Percentiles rank a stretch among this genome's conserved stretches.
Conservation (phyloP, 2,329 filamentous ascomycete species). For the Colletotrichum tropicicola region DNA sequence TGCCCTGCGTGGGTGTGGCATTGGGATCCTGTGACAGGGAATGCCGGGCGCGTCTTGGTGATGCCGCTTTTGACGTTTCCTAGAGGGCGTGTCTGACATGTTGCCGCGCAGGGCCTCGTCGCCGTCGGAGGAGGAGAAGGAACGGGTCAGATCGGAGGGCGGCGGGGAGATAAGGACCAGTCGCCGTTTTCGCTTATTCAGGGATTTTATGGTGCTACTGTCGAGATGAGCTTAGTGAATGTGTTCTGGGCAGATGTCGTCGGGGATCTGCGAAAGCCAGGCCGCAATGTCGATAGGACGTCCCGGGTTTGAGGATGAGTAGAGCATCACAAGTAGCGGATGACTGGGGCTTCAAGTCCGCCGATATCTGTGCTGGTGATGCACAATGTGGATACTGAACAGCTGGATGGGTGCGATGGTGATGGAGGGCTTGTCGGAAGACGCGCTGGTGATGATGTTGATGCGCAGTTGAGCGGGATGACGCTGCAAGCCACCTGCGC, state of each 20-base stretch:
- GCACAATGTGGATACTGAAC: neutral
- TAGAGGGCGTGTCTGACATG: neutral
- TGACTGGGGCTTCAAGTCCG: neutral
- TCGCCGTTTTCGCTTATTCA: neutral
- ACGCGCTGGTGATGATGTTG: too few relatives aligned
- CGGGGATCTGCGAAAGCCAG: neutral
- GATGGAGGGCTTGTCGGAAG: neutral
- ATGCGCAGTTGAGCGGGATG: too few relatives aligned
- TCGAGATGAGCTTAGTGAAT: neutral
- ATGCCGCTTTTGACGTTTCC: neutral
- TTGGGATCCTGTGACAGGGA: neutral
- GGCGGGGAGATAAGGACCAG: neutral
- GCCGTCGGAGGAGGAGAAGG: neutral
- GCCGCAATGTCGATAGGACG: neutral
- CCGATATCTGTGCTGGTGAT: neutral
- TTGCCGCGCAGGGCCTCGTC: neutral
- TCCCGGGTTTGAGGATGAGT: neutral
- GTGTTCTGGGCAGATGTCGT: neutral
- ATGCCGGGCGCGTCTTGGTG: neutral
- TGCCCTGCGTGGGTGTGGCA: neutral
- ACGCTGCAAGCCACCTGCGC: too few relatives aligned
- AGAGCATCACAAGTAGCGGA: neutral
- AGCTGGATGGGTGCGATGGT: neutral
- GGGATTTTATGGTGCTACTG: neutral
- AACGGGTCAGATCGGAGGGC: neutral